phyloP scores from a whole-genome alignment of 2,329 filamentous ascomycete genomes.

The Colletotrichum sojae region DNA sequence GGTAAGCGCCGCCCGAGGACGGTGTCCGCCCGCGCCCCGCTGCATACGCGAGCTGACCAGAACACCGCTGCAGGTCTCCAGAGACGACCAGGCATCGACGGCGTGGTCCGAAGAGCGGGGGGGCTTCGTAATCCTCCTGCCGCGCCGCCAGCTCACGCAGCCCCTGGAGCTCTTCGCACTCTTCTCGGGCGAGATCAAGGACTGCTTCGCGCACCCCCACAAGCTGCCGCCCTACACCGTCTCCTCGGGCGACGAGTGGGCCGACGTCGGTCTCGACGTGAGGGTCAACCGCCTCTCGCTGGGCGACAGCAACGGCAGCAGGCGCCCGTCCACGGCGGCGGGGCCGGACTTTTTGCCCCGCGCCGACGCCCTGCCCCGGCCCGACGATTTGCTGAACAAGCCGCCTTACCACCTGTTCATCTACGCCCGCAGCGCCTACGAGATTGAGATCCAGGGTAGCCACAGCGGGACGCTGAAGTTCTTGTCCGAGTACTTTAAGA shows the following conservation, averaged over 20 bases:
- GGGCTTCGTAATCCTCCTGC: slow-evolving; percentile 57
- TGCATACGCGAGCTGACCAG: neutral
- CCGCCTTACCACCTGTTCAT: slow-evolving; percentile 65
- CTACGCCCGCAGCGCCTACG: slow-evolving; percentile 45
- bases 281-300: slow-evolving; percentile 44
- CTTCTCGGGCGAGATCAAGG: slow-evolving; percentile 53
- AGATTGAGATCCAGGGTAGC: slow-evolving; percentile 61
- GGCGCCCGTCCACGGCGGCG: slow-evolving; percentile 6
- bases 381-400: slow-evolving; percentile 61
- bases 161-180: slow-evolving; percentile 52
- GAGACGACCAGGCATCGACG: slow-evolving; percentile 49
- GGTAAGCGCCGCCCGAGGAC: slow-evolving; percentile 44
- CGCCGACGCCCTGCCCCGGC: slow-evolving; percentile 57
- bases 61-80: slow-evolving; percentile 40
- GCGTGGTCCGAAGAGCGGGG: slow-evolving; percentile 54
- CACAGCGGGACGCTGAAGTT: slow-evolving; percentile 62
- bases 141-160: slow-evolving; percentile 49
- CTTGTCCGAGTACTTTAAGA: slow-evolving; percentile 61
- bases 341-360: slow-evolving; percentile 56
- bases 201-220: slow-evolving; percentile 51
- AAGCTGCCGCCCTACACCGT: slow-evolving; percentile 18
- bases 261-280: slow-evolving; percentile 55
- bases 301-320: slow-evolving; percentile 38
- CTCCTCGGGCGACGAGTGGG: slow-evolving; percentile 58
- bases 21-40: neutral